Evolutionary conservation across 257 asterid genomes (phyloP).

Genomic region (Cinchona pubescens): DNA sequence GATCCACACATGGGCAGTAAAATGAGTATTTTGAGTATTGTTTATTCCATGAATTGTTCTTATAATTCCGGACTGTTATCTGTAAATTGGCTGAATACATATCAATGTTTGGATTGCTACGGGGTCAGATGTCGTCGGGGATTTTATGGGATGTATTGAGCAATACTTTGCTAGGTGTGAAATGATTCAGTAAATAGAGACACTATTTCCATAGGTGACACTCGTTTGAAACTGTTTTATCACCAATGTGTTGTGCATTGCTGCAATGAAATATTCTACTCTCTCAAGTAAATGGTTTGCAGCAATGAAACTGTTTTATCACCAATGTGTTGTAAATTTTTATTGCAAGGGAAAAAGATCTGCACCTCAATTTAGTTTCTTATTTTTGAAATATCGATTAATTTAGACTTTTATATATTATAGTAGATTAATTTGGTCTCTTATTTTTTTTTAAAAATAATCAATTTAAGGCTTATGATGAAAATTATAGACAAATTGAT

Average conservation of each 20-base stretch:
- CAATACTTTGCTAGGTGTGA: neutral
- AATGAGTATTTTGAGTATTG: neutral
- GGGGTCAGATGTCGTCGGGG: too few species aligned
- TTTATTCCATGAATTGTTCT: neutral
- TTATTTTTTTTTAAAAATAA: too few species aligned
- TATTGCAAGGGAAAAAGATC: neutral
- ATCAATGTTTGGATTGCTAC: too few species aligned
- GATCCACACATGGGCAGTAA: slow-evolving; percentile 27
- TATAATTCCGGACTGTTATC: neutral
- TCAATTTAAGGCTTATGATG: too few species aligned
- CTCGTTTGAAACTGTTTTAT: neutral
- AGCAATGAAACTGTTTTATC: neutral
- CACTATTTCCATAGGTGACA: neutral
- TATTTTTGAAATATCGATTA: too few species aligned
- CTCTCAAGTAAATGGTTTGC: too few species aligned
- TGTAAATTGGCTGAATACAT: slow-evolving; percentile 16
- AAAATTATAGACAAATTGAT: too few species aligned
- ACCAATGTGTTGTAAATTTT: neutral
- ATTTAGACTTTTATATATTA: too few species aligned
- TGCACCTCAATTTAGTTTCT: too few species aligned
- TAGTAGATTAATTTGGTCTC: too few species aligned
- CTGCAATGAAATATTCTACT: neutral
- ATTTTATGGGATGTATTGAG: too few species aligned
- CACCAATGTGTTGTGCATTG: neutral
- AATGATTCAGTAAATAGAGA: neutral